These are phyloP conservation scores for Boletus nobilissimus DNA, from an alignment of 1,284 basidiomycete species.

Conservation along the genomic window DNA sequence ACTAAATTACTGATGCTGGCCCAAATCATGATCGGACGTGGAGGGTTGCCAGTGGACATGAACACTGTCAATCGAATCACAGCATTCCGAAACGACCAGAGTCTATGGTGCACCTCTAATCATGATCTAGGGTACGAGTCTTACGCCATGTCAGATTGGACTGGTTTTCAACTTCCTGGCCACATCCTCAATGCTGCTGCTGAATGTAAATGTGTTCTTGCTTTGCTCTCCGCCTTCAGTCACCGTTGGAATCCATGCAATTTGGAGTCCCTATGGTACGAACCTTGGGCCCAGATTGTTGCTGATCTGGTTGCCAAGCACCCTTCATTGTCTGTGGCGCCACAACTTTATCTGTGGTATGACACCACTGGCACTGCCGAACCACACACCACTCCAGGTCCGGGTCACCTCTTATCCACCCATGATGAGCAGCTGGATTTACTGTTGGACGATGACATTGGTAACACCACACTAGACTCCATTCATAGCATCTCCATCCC, in stretches of 20 bases:
- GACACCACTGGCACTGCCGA: background rate
- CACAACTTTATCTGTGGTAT: conserved; percentile 4
- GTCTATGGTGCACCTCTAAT: too few relatives aligned
- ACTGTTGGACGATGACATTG: background rate
- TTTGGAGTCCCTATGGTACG: conserved; percentile 3
- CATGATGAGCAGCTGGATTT: background rate
- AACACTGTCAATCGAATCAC: too few relatives aligned
- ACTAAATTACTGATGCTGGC: too few relatives aligned
- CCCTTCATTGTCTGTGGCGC: background rate
- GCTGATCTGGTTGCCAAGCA: background rate
- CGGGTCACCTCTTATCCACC: background rate
- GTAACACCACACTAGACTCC: background rate
- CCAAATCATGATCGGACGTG: too few relatives aligned
- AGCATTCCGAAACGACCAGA: too few relatives aligned
- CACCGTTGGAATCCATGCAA: conserved; percentile 4
- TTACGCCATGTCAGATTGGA: background rate
- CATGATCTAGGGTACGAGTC: too few relatives aligned
- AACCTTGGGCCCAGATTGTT: conserved; percentile 3
- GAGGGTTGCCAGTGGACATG: too few relatives aligned
- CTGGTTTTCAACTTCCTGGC: background rate
- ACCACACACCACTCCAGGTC: background rate
- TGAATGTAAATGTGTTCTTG: background rate
- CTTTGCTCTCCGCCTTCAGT: background rate
- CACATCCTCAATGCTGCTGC: background rate
- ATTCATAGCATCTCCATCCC: background rate